Base-by-base conservation (phyloP, 768 basidiomycete genomes). In the Tylopilus plumbeoviolaceoides region DNA sequence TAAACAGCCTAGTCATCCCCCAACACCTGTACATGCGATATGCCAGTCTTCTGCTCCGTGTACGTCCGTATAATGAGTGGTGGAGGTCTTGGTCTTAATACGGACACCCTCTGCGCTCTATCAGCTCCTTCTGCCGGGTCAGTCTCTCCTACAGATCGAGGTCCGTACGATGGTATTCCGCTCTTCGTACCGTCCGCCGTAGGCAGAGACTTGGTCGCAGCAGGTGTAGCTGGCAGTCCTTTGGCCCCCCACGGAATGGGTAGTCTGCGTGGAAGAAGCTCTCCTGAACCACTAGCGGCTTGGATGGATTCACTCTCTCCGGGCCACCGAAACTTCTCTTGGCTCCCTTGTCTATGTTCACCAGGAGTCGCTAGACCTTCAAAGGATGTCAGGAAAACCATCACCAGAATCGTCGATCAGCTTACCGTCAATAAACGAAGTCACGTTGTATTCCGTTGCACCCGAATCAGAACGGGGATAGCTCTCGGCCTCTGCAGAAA, bases 381-480 rank as follows among this genome's bases (percentile, higher is more conserved):
- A 4, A 50, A 7, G 18, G 5, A 31, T 9, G 36, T 68, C 41
- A 62, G 47, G 41, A 23, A 28, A 25, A 10, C 2, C 18, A 25
- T 11, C 27, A 30, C 49, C 33, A 40, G 41, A 31, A 36, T 5
- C 20, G 9, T 36, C 5, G 31, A 58, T 47, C 20, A 28, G 58
- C 77, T 53, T 52, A 78, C 78, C 65, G 40, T 70, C 81, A 57
- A 89, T 85, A 62, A 89, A 88, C 1, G 87, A 88, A 15, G 86
- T 89, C 18, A 88, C 84, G 53, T 88, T 86, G 60, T 82, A 87
- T 53, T 78, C 80, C 0, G 78, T 83, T 14, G 72, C 81, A 11
- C 62, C 68, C n/a, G 81, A 80, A 41, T 72, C 69, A 44, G 68
- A 62, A 50, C 70, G 66, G 20, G 57, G 48, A 40, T 46, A 43